A percentile compares a stretch with the other conserved stretches of the same genome.
These are phyloP conservation scores for Neurospora sp. DNA, from an alignment of 2,329 filamentous ascomycete species.

Conservation along the genomic window DNA sequence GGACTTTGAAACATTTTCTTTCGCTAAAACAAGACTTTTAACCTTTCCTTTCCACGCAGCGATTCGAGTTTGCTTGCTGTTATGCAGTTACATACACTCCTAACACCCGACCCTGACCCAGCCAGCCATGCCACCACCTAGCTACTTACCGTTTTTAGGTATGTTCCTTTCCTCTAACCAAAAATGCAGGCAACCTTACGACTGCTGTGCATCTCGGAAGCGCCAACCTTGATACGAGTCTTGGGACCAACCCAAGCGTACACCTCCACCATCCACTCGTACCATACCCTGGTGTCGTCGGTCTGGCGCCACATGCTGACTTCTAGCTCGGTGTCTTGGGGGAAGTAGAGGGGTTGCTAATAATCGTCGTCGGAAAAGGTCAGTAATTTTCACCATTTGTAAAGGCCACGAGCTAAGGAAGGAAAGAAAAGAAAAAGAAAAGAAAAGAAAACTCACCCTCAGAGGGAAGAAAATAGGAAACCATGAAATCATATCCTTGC, in stretches of 20 bases:
- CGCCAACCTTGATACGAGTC: slow-evolving; percentile 53
- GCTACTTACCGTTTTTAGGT: background rate
- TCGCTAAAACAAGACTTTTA: background rate
- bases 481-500: slow-evolving; percentile 97
- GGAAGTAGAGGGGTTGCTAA: slow-evolving; percentile 76
- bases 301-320: slow-evolving; percentile 95
- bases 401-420: no score
- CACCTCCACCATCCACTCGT: slow-evolving; percentile 92
- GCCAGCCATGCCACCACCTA: background rate
- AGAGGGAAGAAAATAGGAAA: slow-evolving; percentile 97
- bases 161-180: slow-evolving; percentile 39
- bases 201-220: slow-evolving; percentile 58
- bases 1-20: background rate
- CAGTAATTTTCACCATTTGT: background rate
- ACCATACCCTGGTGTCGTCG: slow-evolving; percentile 94
- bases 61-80: background rate
- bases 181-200: slow-evolving; percentile 55
- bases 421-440: background rate
- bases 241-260: slow-evolving; percentile 56
- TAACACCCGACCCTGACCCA: background rate
- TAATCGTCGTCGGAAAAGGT: slow-evolving; percentile 1
- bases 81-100: background rate
- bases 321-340: slow-evolving; percentile 74
- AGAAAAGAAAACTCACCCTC: slow-evolving; percentile 50
- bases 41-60: background rate